Conservation (phyloP, 352 stramenopile species). For the Globisporangium megalacanthum region DNA sequence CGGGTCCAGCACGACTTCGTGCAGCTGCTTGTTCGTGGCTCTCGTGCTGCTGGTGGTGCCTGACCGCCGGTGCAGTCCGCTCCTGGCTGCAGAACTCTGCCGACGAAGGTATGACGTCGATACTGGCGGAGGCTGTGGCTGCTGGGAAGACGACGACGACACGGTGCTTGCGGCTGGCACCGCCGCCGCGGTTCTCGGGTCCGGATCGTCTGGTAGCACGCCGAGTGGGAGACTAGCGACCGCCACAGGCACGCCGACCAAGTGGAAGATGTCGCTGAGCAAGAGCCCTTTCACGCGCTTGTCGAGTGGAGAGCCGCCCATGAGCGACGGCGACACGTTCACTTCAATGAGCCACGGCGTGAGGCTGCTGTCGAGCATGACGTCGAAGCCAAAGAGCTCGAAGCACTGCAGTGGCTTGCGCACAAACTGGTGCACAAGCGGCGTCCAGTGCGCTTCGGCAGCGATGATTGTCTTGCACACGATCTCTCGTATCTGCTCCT, state of each 20-base stretch:
- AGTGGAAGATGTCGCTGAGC: slow-evolving; percentile 83
- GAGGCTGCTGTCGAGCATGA: slow-evolving; percentile 77
- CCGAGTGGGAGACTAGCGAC: slow-evolving; percentile 27
- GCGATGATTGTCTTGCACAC: slow-evolving; percentile 2
- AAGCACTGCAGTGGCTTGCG: slow-evolving; percentile 88
- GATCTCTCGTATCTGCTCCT: slow-evolving; percentile 30
- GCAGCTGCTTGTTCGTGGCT: neutral
- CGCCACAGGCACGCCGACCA: slow-evolving; percentile 43
- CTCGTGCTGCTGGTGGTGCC: neutral
- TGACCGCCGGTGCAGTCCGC: neutral
- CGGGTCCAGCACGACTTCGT: slow-evolving; percentile 30
- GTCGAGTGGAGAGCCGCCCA: slow-evolving; percentile 79
- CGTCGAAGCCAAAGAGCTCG: slow-evolving; percentile 88
- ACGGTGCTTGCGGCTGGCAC: slow-evolving; percentile 16
- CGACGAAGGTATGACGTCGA: neutral
- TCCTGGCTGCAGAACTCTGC: neutral
- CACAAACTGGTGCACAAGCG: slow-evolving; percentile 79
- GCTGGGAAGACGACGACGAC: neutral
- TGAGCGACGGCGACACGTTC: slow-evolving; percentile 88
- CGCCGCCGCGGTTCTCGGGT: slow-evolving; percentile 42
- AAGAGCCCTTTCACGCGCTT: slow-evolving; percentile 88
- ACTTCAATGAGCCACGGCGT: slow-evolving; percentile 88
- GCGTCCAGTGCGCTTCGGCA: neutral
- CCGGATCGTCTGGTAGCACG: slow-evolving; percentile 29
- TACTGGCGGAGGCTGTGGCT: neutral